These are phyloP conservation scores for Eucalyptus guilfoylei DNA, from an alignment of 345 rosid genomes.

Conservation along the genomic window DNA sequence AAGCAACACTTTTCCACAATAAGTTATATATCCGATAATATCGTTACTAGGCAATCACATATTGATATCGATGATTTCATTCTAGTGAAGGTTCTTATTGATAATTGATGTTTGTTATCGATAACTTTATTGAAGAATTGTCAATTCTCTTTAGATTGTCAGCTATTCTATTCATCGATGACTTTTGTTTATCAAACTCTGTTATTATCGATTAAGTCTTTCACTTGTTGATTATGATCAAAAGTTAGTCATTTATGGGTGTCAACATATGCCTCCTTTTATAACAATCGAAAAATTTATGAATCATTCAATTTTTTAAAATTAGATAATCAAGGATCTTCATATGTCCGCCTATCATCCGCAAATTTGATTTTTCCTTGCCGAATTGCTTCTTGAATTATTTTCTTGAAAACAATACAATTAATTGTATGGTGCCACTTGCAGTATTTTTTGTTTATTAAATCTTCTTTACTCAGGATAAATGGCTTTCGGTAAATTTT, in stretches of 20 bases:
- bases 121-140: too few species aligned
- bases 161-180: neutral
- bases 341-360: accelerated
- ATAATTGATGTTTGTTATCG: neutral
- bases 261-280: neutral
- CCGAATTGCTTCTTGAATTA: neutral
- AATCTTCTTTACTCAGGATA: neutral
- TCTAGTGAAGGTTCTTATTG: accelerated
- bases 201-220: neutral
- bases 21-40: neutral
- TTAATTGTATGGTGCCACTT: neutral
- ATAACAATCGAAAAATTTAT: accelerated
- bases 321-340: neutral
- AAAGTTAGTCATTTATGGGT: neutral
- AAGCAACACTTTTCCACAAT: neutral
- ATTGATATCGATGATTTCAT: neutral
- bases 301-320: neutral
- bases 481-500: neutral
- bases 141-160: accelerated
- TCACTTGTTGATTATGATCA: neutral
- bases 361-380: neutral
- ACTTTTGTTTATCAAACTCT: neutral
- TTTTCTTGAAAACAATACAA: neutral
- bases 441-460: neutral
- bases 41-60: accelerated